Conservation (phyloP, 2,329 filamentous ascomycete species). For the Fusarium veterinarium region DNA sequence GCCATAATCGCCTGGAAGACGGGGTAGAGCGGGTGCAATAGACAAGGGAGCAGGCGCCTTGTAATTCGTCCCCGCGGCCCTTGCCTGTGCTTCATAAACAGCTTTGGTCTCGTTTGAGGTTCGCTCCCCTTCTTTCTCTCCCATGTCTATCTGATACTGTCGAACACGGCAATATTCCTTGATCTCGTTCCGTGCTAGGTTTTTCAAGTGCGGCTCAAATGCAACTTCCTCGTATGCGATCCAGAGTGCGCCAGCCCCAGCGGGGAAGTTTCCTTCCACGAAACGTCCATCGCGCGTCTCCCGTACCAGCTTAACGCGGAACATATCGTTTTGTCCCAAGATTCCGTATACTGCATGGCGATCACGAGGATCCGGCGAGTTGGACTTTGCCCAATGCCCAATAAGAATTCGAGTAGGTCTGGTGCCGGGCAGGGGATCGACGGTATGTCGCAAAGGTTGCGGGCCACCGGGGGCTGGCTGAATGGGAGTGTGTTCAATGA, state of each 20-base stretch:
- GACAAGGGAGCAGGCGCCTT: slow-evolving; percentile 42
- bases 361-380: slow-evolving; percentile 57
- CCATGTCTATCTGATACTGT: slow-evolving; percentile 66
- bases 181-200: slow-evolving; percentile 64
- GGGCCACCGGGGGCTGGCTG: slow-evolving; percentile 38
- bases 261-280: slow-evolving; percentile 69
- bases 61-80: slow-evolving; percentile 51
- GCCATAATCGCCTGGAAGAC: slow-evolving; percentile 31
- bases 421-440: slow-evolving; percentile 61
- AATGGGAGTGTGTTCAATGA: slow-evolving; percentile 37
- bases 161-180: slow-evolving; percentile 74
- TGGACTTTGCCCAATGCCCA: slow-evolving; percentile 69
- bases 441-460: slow-evolving; percentile 31
- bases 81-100: slow-evolving; percentile 61
- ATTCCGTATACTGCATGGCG: slow-evolving; percentile 74
- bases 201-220: slow-evolving; percentile 66
- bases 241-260: slow-evolving; percentile 70
- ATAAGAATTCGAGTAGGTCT: slow-evolving; percentile 68
- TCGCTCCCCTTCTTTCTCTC: slow-evolving; percentile 61
- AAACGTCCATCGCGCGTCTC: slow-evolving; percentile 70
- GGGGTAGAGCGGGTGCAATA: slow-evolving; percentile 40
- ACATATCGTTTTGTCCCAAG: slow-evolving; percentile 71
- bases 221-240: slow-evolving; percentile 71
- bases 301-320: slow-evolving; percentile 70
- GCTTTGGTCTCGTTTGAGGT: slow-evolving; percentile 63